Evolutionary conservation across 768 basidiomycete genomes (phyloP), one percentile per base, ranked within the genome.

Genomic region (Artomyces pyxidatus): DNA sequence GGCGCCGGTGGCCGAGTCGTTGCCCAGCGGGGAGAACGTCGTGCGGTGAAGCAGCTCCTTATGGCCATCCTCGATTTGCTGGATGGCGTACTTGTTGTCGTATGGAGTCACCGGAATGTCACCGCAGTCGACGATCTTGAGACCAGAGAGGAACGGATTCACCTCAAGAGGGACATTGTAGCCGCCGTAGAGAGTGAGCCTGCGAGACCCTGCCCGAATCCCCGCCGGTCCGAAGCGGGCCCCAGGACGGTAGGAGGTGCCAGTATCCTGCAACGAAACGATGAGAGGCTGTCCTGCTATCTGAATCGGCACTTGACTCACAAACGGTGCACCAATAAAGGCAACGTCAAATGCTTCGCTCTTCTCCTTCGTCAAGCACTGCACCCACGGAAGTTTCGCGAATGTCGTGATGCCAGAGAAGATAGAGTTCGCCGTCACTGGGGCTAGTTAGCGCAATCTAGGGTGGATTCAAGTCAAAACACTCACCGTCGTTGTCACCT

Each of bases 321-420:
- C 83, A 59, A 88, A 87, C 1, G 84, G 85, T 35, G 83, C 85
- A 26, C 85, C 90, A 35, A 93, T 65, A 62, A 94, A 79, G 21
- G 87, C 89, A 47, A 94, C 83, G 64, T 94, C 91, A 56, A 88
- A 83, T 1, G 73, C 63, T 26, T 69, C 63, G 45, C 79, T 60
- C 40, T 63, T 72, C 47, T 84, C 78, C 53, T 74, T 75, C 37
- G 79, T 80, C 44, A 92, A 77, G 62, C 90, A 92, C 55, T 82
- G 77, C 1, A 81, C 74, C 78, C 85, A 90, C 23, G 88, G 88
- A n/a, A 94, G 73, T 63, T 77, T 90, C 16, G 91, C 90, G 61
- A 92, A 94, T 2, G 88, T 88, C 2, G 81, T 79, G 28, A 90
- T 83, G 8, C 90, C 90, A 40, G 85, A 81, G 65, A 91, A 93